phyloP scores from a whole-genome alignment of 306 rosid species.

The Ziziphus jujuba region DNA sequence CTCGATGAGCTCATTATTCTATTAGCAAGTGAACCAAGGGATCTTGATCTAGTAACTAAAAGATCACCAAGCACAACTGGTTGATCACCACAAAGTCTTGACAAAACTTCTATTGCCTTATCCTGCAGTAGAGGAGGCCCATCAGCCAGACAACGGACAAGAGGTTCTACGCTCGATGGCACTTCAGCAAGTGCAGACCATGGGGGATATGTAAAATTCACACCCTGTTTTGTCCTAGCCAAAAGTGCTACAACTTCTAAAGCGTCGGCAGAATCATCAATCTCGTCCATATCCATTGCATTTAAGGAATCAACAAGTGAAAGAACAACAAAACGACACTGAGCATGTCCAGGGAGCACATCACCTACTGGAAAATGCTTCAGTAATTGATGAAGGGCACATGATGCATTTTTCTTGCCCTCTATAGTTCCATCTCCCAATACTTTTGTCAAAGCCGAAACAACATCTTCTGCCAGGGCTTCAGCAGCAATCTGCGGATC shows the following conservation, averaged over 20 bases:
- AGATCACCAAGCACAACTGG: conserved; percentile 63
- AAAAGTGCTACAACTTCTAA: conserved; percentile 79
- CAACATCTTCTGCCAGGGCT: conserved; percentile 76
- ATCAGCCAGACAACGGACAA: conserved; percentile 76
- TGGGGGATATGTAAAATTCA: conserved; percentile 49
- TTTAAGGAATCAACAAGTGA: conserved; percentile 74
- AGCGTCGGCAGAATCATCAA: conserved; percentile 65
- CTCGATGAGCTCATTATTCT: conserved; percentile 75
- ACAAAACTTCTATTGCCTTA: conserved; percentile 81
- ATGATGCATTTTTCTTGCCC: conserved; percentile 86
- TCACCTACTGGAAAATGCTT: conserved; percentile 76
- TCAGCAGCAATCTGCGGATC: conserved; percentile 77
- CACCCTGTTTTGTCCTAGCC: conserved; percentile 67
- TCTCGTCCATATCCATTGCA: conserved; percentile 57
- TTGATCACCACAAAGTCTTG: conserved; percentile 81
- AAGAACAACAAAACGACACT: conserved; percentile 69
- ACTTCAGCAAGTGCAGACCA: conserved; percentile 69
- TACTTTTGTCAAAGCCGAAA: conserved; percentile 79
- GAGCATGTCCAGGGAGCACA: conserved; percentile 68
- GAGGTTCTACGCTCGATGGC: conserved; percentile 70
- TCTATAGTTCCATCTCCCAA: conserved; percentile 77
- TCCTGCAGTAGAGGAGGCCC: conserved; percentile 81
- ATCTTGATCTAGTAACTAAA: conserved; percentile 54
- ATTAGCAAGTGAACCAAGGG: conserved; percentile 68
- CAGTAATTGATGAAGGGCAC: conserved; percentile 84